Conservation (phyloP, 257 asterid species). For the Thymus quinquecostatus region DNA sequence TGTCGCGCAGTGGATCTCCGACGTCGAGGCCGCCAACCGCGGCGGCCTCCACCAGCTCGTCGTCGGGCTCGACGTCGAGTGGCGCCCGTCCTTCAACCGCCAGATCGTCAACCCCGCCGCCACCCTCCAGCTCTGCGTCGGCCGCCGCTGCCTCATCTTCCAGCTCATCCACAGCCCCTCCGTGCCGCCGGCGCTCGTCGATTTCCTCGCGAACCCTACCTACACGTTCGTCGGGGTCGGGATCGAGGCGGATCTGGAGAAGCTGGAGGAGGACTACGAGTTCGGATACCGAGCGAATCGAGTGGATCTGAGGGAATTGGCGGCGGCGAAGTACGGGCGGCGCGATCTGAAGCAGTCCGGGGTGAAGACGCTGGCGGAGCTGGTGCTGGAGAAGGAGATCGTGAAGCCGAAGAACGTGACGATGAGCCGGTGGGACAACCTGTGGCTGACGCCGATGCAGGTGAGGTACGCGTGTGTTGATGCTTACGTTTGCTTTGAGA, state of each 20-base stretch:
- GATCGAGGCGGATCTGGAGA: conserved; percentile 45
- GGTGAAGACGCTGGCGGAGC: conserved; percentile 38
- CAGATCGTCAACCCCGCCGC: conserved; percentile 44
- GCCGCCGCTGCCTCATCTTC: conserved; percentile 48
- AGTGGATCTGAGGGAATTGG: conserved; percentile 53
- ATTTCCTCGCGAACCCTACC: conserved; percentile 44
- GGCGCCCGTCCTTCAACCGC: conserved; percentile 51
- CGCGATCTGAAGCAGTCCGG: conserved; percentile 39
- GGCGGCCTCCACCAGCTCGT: conserved; percentile 29
- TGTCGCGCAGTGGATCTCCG: conserved; percentile 49
- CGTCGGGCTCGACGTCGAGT: conserved; percentile 60
- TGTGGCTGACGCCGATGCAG: conserved; percentile 43
- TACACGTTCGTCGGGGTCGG: conserved; percentile 58
- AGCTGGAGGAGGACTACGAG: conserved; percentile 44
- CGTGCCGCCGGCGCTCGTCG: conserved; percentile 37
- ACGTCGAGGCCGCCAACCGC: conserved; percentile 27
- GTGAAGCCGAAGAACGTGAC: conserved; percentile 48
- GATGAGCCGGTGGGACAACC: conserved; percentile 56
- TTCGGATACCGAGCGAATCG: conserved; percentile 36
- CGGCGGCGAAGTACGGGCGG: conserved; percentile 35
- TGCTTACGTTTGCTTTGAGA: conserved; percentile 52
- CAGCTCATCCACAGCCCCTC: conserved; percentile 42
- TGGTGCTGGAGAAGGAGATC: conserved; percentile 44
- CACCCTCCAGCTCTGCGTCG: conserved; percentile 59
- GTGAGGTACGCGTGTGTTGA: conserved; percentile 57